Evolutionary conservation across 78 protist species (phyloP), one percentile per base, ranked within the genome.

Genomic region (slime mould (Dictyostelium discoideum)): DNA sequence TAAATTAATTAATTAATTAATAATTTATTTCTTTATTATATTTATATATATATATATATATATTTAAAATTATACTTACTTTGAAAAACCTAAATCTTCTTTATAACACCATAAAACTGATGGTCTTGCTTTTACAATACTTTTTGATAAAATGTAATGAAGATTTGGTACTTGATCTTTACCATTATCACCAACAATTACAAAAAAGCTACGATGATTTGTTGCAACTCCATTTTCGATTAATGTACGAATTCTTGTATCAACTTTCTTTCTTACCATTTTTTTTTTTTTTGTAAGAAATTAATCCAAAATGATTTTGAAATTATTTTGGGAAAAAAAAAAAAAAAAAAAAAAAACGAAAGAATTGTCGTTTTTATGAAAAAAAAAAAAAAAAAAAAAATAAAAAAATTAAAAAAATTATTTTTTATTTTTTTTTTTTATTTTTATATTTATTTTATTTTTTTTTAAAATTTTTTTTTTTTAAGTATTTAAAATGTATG

Each of bases 51-150:
- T 54, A 29, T n/a, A 1, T 32, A 32, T 32, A 32, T 1, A 32
- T 32, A 32, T 32, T 32, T 32, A 32, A 32, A 32, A 32, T 32
- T 32, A 32, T 37, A 88, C 85, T 42, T 88, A 88, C 93, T 88
- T 88, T 88, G 93, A 88, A 92, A 98, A 97, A 29, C 97, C 97
- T 72, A 98, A 96, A 24, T 98, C 99, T 76, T 98, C 97, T 96
- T 99, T 98, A 96, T 98, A 99, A 96, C 99, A 99, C 99, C 99
- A 99, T 39, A 99, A 94, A 10, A 99, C 99, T 1, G 92, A 63
- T n/a, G 99, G 99, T 20, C 99, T 88, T 8, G 97, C 92, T 88
- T 88, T 88, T 20, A 96, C 97, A 1, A 76, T 10, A 10, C 99
- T 97, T 80, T 98, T 98, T 32, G 98, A 78, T 14, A 99, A 97